phyloP scores from a whole-genome alignment of 805 yeast genomes.

The Metschnikowia similis region DNA sequence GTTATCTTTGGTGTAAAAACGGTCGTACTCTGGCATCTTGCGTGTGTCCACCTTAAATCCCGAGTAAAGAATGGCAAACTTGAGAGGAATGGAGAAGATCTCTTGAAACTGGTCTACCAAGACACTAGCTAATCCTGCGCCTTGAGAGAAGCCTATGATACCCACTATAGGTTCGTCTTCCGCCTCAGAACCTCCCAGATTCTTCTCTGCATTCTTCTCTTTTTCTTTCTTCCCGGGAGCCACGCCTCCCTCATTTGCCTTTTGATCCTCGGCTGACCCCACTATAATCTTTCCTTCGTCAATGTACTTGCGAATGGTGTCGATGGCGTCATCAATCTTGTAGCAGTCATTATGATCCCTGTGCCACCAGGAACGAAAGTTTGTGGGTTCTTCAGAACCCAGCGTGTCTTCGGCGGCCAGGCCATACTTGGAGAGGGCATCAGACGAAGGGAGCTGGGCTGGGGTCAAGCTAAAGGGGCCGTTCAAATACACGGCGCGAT shows the following conservation, averaged over 20 bases:
- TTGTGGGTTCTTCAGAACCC: slow-evolving; percentile 20
- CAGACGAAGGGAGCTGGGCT: slow-evolving; percentile 72
- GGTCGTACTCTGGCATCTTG: slow-evolving; percentile 22
- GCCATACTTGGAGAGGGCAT: slow-evolving; percentile 47
- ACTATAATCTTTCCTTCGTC: slow-evolving; percentile 48
- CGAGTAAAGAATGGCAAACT: slow-evolving; percentile 73
- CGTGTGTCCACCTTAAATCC: slow-evolving; percentile 46
- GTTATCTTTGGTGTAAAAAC: slow-evolving; percentile 19
- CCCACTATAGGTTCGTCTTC: slow-evolving; percentile 68
- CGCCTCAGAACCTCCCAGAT: no score
- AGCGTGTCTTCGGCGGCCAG: slow-evolving; percentile 27
- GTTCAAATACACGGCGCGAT: slow-evolving; percentile 70
- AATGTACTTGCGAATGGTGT: slow-evolving; percentile 45
- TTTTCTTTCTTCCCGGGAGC: background rate
- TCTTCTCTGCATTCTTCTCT: background rate
- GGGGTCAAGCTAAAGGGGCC: slow-evolving; percentile 68
- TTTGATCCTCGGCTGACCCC: slow-evolving; percentile 24
- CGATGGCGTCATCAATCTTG: slow-evolving; percentile 50
- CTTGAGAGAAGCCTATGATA: slow-evolving; percentile 88
- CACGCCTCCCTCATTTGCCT: slow-evolving; percentile 9
- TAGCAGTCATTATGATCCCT: slow-evolving; percentile 45
- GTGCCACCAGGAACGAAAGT: slow-evolving; percentile 73
- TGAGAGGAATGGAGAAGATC: slow-evolving; percentile 47
- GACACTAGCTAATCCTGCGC: slow-evolving; percentile 82
- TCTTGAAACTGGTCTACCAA: slow-evolving; percentile 56